Conservation (phyloP, 768 basidiomycete species). For the Boletellus ananiceps region DNA sequence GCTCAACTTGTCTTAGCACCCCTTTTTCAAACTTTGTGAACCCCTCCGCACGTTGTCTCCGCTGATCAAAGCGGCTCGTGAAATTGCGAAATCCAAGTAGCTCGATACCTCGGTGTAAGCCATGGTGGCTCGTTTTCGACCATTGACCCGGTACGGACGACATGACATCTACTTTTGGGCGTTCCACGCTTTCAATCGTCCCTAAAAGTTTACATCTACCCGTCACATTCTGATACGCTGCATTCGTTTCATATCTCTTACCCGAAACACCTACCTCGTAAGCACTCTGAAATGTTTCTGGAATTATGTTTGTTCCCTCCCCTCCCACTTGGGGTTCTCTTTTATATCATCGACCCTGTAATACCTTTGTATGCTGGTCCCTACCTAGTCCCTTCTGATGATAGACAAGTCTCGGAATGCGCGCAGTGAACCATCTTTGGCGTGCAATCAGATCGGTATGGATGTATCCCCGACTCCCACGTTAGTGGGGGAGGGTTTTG, state of each 20-base stretch:
- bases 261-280: conserved; percentile 11
- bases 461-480: too few relatives aligned
- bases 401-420: conserved; percentile 25
- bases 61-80: conserved; percentile 87
- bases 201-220: conserved; percentile 14
- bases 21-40: conserved; percentile 86
- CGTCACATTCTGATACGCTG: conserved; percentile 11
- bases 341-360: conserved; percentile 29
- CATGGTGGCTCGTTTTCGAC: not conserved
- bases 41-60: conserved; percentile 83
- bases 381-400: conserved; percentile 12
- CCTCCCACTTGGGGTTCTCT: conserved; percentile 7
- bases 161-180: conserved; percentile 16
- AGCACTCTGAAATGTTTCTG: conserved; percentile 9
- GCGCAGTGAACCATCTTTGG: conserved; percentile 7
- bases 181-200: not conserved
- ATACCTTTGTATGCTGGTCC: conserved; percentile 26
- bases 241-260: conserved; percentile 13
- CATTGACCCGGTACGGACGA: conserved; percentile 4
- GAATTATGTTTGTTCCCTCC: conserved; percentile 13
- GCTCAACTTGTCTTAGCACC: conserved; percentile 48
- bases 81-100: conserved; percentile 65
- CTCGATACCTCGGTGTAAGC: not conserved
- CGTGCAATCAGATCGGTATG: conserved; percentile 12
- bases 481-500: too few relatives aligned